Evolutionary conservation across 306 rosid species (phyloP).

Genomic region (Styphnolobium japonicum): DNA sequence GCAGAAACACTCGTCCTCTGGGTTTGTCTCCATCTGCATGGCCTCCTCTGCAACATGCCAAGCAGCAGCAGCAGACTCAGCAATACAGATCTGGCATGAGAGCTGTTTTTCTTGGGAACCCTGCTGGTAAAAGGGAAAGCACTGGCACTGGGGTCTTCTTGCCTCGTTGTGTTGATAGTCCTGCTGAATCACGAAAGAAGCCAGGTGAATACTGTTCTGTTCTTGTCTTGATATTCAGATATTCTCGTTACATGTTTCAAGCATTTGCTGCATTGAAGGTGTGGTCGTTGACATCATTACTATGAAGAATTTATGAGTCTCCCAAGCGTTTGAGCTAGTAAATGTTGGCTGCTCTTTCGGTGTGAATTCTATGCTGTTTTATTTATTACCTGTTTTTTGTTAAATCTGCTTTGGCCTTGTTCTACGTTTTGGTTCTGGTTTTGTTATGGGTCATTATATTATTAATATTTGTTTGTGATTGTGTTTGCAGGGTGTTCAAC

Average conservation of each 20-base stretch:
- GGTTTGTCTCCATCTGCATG: conserved; percentile 63
- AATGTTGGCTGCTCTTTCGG: conserved; percentile 8
- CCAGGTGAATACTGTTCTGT: conserved; percentile 39
- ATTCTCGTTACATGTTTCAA: neutral
- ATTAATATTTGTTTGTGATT: neutral
- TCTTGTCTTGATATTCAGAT: neutral
- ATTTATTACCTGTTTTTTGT: neutral
- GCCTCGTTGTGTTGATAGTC: conserved; percentile 57
- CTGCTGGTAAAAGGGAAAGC: conserved; percentile 42
- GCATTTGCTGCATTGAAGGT: neutral
- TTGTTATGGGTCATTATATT: neutral
- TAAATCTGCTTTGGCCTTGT: neutral
- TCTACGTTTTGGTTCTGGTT: neutral
- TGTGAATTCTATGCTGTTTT: neutral
- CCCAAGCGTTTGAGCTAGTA: neutral
- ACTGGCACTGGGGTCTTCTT: conserved; percentile 91
- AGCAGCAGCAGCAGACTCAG: conserved; percentile 29
- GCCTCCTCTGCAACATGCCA: conserved; percentile 63
- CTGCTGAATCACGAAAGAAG: conserved; percentile 46
- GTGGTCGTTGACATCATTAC: conserved; percentile 8
- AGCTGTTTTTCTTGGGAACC: conserved; percentile 46
- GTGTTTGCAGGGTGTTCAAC: conserved; percentile 56
- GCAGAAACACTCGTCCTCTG: conserved; percentile 26
- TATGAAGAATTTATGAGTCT: neutral
- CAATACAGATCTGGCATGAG: conserved; percentile 49